Evolutionary conservation across 1,284 basidiomycete species (phyloP).

Genomic region (Afroboletus lepidellus): DNA sequence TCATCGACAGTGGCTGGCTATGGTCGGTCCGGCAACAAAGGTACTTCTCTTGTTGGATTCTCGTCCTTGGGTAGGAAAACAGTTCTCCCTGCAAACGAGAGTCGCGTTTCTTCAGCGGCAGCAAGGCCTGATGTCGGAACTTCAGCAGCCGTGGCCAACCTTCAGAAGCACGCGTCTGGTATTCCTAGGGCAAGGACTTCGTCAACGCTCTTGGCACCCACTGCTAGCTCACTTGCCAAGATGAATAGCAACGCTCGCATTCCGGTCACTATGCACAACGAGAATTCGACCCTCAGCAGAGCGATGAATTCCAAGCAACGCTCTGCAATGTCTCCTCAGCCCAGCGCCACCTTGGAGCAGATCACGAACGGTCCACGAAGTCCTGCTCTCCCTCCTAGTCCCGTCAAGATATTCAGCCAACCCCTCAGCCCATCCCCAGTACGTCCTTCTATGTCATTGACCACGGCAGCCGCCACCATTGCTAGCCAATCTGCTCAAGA

Average conservation of each 20-base stretch:
- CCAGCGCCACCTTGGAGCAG: conserved; percentile 33
- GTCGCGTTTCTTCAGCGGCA: conserved; percentile 33
- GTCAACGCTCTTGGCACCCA: conserved; percentile 68
- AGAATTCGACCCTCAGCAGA: conserved; percentile 16
- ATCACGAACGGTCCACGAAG: conserved; percentile 45
- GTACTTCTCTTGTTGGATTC: conserved; percentile 30
- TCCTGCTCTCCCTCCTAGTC: conserved; percentile 20
- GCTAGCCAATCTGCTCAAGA: conserved; percentile 1
- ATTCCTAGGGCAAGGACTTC: conserved; percentile 27
- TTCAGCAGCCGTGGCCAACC: conserved; percentile 14
- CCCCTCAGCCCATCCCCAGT: conserved; percentile 42
- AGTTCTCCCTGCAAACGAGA: conserved; percentile 4
- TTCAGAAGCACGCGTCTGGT: conserved; percentile 14
- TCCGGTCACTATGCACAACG: conserved; percentile 14
- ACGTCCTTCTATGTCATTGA: conserved; percentile 30
- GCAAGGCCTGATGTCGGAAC: conserved; percentile 26
- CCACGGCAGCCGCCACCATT: conserved; percentile 33
- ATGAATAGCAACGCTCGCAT: conserved; percentile 27
- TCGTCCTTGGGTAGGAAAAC: conserved; percentile 37
- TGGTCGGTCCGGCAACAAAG: conserved; percentile 20
- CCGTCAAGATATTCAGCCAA: conserved; percentile 51
- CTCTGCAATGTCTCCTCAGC: conserved; percentile 18
- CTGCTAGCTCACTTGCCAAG: conserved; percentile 75
- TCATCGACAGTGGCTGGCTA: conserved; percentile 25
- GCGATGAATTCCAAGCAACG: conserved; percentile 22